A percentile compares a stretch with the other conserved stretches of the same genome.
Evolutionary conservation across 2,329 filamentous ascomycete species (phyloP).

Genomic region (Neocatenulostroma microsporum): DNA sequence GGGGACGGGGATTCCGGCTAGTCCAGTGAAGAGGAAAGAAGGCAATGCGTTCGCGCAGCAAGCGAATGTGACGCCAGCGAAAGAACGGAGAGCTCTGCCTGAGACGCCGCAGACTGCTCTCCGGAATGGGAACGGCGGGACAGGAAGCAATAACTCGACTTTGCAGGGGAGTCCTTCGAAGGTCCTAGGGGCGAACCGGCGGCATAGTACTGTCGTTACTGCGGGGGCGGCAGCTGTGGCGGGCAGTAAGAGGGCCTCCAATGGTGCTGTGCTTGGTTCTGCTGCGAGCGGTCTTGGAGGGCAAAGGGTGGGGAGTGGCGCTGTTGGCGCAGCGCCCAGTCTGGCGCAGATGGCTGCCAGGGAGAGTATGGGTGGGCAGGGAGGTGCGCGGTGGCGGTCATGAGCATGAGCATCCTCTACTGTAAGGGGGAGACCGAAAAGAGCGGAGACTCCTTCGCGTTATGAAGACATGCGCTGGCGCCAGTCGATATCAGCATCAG

Average conservation of each 20-base stretch:
- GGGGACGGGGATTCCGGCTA: conserved; percentile 13
- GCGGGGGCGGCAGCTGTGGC: conserved; percentile 16
- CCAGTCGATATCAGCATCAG: no score
- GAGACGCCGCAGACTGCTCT: conserved; percentile 36
- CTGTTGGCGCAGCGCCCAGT: background rate
- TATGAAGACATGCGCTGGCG: no score
- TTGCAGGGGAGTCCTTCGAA: conserved; percentile 19
- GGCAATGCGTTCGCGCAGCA: conserved; percentile 22
- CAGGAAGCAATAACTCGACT: conserved; percentile 26
- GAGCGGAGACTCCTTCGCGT: no score
- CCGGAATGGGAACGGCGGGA: conserved; percentile 33
- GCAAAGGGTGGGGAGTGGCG: conserved; percentile 7
- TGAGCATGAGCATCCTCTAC: no score
- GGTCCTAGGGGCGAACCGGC: conserved; percentile 10
- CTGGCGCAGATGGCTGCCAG: conserved; percentile 21
- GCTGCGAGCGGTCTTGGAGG: background rate
- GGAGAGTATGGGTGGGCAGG: conserved; percentile 17
- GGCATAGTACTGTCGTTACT: conserved; percentile 18
- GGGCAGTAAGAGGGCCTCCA: conserved; percentile 21
- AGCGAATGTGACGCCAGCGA: conserved; percentile 19
- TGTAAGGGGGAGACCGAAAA: no score
- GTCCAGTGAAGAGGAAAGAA: conserved; percentile 23
- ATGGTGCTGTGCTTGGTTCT: conserved; percentile 15
- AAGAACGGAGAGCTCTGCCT: conserved; percentile 19
- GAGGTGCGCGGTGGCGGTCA: no score